Percentiles rank a stretch among this genome's conserved stretches.
These are phyloP conservation scores for Phytophthora cactorum DNA, from an alignment of 352 stramenopile species.

Conservation along the genomic window DNA sequence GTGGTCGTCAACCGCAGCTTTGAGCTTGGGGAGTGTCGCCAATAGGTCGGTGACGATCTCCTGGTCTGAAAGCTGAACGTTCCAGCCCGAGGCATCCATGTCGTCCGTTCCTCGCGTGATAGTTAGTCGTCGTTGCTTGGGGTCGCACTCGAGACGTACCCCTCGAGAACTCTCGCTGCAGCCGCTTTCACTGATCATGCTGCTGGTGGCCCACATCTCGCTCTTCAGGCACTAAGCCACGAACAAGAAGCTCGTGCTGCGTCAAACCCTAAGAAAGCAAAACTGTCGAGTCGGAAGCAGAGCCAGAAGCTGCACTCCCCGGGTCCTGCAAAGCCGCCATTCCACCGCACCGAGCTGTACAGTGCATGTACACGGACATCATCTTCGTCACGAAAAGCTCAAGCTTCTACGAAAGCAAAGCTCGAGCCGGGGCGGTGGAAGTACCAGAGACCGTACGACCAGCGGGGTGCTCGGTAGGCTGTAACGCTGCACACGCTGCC, in stretches of 20 bases:
- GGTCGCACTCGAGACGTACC: conserved; percentile 30
- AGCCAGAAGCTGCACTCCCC: conserved; percentile 23
- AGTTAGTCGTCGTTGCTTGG: conserved; percentile 26
- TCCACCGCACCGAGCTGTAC: conserved; percentile 8
- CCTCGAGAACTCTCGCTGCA: conserved; percentile 36
- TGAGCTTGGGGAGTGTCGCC: conserved; percentile 49
- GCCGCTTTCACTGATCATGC: conserved; percentile 39
- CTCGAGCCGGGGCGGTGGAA: conserved; percentile 13
- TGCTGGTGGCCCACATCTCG: conserved; percentile 43
- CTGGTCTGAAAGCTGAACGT: conserved; percentile 44
- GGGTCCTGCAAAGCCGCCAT: conserved; percentile 12
- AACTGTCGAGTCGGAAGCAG: conserved; percentile 29
- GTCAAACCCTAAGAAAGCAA: conserved; percentile 21
- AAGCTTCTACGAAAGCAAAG: conserved; percentile 16
- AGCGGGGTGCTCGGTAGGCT: conserved; percentile 1
- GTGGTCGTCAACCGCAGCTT: conserved; percentile 46
- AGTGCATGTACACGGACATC: conserved; percentile 10
- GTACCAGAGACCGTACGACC: conserved; percentile 24
- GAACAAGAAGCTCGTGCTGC: conserved; percentile 16
- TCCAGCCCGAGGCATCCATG: conserved; percentile 13
- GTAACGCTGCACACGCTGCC: conserved; percentile 17
- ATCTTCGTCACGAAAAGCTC: conserved; percentile 5
- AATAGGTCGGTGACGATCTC: conserved; percentile 52
- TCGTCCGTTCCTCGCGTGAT: conserved; percentile 25
- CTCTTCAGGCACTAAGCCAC: neutral